Percentiles rank a stretch among this genome's conserved stretches.
These are phyloP conservation scores for Aspergillus puulaauensis DNA, from an alignment of 2,329 filamentous ascomycete species.

Conservation along the genomic window DNA sequence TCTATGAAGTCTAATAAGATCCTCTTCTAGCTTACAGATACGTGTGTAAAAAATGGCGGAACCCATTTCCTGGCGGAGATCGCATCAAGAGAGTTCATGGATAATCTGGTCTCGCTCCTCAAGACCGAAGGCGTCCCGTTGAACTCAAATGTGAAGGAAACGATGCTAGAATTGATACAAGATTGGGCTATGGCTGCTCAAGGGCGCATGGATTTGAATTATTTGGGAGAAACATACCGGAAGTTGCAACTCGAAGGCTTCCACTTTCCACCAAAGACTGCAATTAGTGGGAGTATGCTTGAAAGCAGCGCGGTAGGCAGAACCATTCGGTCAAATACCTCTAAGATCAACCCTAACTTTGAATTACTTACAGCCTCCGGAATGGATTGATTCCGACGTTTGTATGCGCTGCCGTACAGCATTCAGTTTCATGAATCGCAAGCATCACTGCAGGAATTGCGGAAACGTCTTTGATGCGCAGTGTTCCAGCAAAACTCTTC, in stretches of 20 bases:
- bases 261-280: slow-evolving; percentile 80
- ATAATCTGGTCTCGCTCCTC: slow-evolving; percentile 87
- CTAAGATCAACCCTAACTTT: slow-evolving; percentile 10
- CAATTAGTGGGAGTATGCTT: slow-evolving; percentile 94
- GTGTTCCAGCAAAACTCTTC: slow-evolving; percentile 84
- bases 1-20: slow-evolving; percentile 4
- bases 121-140: slow-evolving; percentile 74
- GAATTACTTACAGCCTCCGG: slow-evolving; percentile 66
- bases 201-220: slow-evolving; percentile 75
- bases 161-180: slow-evolving; percentile 92
- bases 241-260: slow-evolving; percentile 81
- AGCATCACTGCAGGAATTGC: slow-evolving; percentile 97
- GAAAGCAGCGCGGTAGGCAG: slow-evolving; percentile 85
- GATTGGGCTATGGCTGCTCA: slow-evolving; percentile 89
- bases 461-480: slow-evolving; percentile 96
- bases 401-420: slow-evolving; percentile 96
- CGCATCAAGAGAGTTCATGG: slow-evolving; percentile 96
- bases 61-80: slow-evolving; percentile 94
- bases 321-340: not conserved
- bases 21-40: slow-evolving; percentile 75
- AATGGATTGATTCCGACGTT: slow-evolving; percentile 97
- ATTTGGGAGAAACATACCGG: slow-evolving; percentile 85
- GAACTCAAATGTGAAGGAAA: slow-evolving; percentile 81
- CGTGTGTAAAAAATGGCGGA: slow-evolving; percentile 97
- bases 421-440: slow-evolving; percentile 97